Base-by-base conservation (phyloP, 2,329 filamentous ascomycete species). In the Colletotrichum tropicicola region DNA sequence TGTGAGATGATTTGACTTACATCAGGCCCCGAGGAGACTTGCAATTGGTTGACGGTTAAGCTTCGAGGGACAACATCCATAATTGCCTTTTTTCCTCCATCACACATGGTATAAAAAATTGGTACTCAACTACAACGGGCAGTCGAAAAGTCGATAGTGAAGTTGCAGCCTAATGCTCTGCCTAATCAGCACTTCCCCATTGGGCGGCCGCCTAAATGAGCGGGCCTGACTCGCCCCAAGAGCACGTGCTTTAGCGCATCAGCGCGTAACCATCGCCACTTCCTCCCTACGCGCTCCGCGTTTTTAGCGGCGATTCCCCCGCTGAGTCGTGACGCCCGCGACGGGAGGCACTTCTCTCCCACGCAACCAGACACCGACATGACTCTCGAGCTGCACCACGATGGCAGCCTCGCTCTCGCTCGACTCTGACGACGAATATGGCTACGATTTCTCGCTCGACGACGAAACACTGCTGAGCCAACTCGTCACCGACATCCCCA, bases 371-470 rank as follows among this genome's bases (percentile, higher is more conserved):
- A 4, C 19, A 32, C 3, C 47, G 54, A 59, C 55, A 60, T 65
- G 66, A 25, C 17, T 52, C 30, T 4, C 0, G 8, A 13, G 10
- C 23, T n/a, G 21, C 27, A 39, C 23, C 17, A 53, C 27, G 9
- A 68, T 68, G 67, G 53, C 65, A 47, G 27, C 21, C 27, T 43
- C 54, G 35, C 37, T 54, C 30, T 45, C 28, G 21, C 56, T 56
- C 61, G 77, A 79, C 65, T 76, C 72, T 66, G 78, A 81, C 67
- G 77, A 74, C 68, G 80, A 84, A 44, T 85, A 81, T 71, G 80
- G 76, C 61, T 84, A 82, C 69, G 79, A 84, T 68, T 74, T 84
- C 44, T 80, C 81, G 3, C 67, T 73, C 1, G 82, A 85, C 27
- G 83, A 85, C 28, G 83, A 85, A 63, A 69, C 79, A 41, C 66